Percentiles rank a stretch among this genome's conserved stretches.
Evolutionary conservation across 345 rosid genomes (phyloP).

Genomic region (Arabidopsis thaliana): TAIR10.1 NC_003074.8:3076501-3077000

Average conservation of each 20-base stretch:
- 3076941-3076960: slow-evolving; percentile 31
- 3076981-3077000: slow-evolving; percentile 42
- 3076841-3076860: slow-evolving; percentile 16
- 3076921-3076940: slow-evolving; percentile 39
- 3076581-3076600: slow-evolving; percentile 54
- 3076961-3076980: slow-evolving; percentile 23
- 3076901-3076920: slow-evolving; percentile 51
- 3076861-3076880: slow-evolving; percentile 54
- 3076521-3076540: background rate
- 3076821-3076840: background rate
- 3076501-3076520: no score
- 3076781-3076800: background rate
- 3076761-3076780: background rate
- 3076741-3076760: no score
- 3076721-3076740: background rate
- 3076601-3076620: slow-evolving; percentile 57
- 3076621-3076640: slow-evolving; percentile 58
- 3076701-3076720: background rate
- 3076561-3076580: background rate
- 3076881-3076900: slow-evolving; percentile 36
- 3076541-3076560: background rate
- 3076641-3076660: slow-evolving; percentile 89
- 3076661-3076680: slow-evolving; percentile 48
- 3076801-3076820: background rate
- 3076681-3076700: slow-evolving; percentile 30